Percentiles rank a stretch among this genome's conserved stretches.
Evolutionary conservation across 1,284 basidiomycete species (phyloP).

Genomic region (Boletus smithii): DNA sequence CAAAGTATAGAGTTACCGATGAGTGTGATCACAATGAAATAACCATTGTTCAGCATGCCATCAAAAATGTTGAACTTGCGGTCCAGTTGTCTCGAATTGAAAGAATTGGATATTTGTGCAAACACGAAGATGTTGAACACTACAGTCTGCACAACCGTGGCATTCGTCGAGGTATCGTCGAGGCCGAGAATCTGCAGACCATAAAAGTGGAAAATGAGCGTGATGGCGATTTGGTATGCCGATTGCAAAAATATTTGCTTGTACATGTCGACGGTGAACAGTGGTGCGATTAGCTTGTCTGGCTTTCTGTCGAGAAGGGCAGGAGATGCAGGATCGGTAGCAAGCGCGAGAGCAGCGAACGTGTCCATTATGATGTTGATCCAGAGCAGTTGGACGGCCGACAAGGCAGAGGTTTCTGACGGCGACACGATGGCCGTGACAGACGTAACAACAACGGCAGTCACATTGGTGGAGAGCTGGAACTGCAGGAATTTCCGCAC

Average conservation of each 20-base stretch:
- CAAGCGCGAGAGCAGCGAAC: slow-evolving; percentile 94
- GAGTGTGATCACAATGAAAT: slow-evolving; percentile 84
- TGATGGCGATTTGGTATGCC: slow-evolving; percentile 81
- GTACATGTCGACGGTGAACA: slow-evolving; percentile 91
- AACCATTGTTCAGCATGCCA: slow-evolving; percentile 77
- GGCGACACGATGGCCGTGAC: slow-evolving; percentile 82
- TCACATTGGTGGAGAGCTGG: slow-evolving; percentile 95
- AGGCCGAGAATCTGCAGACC: slow-evolving; percentile 73
- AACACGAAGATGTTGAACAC: slow-evolving; percentile 98
- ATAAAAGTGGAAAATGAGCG: slow-evolving; percentile 87
- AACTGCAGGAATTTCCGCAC: slow-evolving; percentile 98
- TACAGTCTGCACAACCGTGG: slow-evolving; percentile 73
- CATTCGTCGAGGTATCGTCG: slow-evolving; percentile 40
- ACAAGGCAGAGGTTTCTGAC: slow-evolving; percentile 80
- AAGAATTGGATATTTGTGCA: slow-evolving; percentile 91
- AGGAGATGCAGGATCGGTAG: slow-evolving; percentile 90
- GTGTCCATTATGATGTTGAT: slow-evolving; percentile 98
- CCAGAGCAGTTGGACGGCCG: slow-evolving; percentile 96
- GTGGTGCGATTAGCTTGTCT: slow-evolving; percentile 81
- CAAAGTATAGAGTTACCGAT: slow-evolving; percentile 56
- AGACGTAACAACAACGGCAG: slow-evolving; percentile 93
- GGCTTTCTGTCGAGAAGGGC: slow-evolving; percentile 85
- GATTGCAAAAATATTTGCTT: slow-evolving; percentile 95
- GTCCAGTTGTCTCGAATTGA: slow-evolving; percentile 89
- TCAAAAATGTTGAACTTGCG: slow-evolving; percentile 87